These are phyloP conservation scores for Hemerocallis citrina DNA, from an alignment of 106 monocot genomes.

Conservation along the genomic window DNA sequence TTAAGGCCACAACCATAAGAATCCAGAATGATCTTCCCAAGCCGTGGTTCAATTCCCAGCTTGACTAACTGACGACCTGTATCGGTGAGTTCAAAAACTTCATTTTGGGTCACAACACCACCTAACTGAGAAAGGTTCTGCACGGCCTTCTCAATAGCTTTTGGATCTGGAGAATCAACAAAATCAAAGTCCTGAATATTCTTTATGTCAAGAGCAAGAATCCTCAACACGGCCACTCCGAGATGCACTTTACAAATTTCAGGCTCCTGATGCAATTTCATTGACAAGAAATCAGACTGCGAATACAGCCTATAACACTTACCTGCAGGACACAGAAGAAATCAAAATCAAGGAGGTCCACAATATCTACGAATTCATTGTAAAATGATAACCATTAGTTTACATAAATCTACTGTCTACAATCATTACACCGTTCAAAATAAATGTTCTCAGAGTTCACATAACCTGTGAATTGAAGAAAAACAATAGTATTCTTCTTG, in stretches of 20 bases:
- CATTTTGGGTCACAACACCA: conserved; percentile 29
- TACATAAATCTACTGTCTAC: too few relatives aligned
- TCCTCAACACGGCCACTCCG: conserved; percentile 76
- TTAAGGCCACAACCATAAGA: conserved; percentile 38
- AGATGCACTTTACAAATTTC: conserved; percentile 96
- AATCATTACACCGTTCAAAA: too few relatives aligned
- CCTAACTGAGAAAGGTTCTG: conserved; percentile 65
- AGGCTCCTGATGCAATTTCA: conserved; percentile 77
- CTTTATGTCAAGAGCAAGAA: conserved; percentile 61
- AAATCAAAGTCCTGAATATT: conserved; percentile 80
- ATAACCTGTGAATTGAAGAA: too few relatives aligned
- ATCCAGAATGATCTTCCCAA: conserved; percentile 93
- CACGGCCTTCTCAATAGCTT: conserved; percentile 65
- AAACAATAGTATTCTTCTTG: too few relatives aligned
- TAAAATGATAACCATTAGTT: too few relatives aligned
- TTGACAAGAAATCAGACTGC: conserved; percentile 48
- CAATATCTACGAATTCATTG: too few relatives aligned
- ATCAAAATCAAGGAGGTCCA: too few relatives aligned
- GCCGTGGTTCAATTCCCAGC: conserved; percentile 81
- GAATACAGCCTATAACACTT: conserved; percentile 91
- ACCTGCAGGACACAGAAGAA: too few relatives aligned
- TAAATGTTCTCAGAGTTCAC: too few relatives aligned
- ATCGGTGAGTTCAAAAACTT: conserved; percentile 43
- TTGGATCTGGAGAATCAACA: conserved; percentile 67
- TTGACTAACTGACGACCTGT: conserved; percentile 57